Evolutionary conservation across 805 yeast genomes (phyloP).

Genomic region (Brettanomyces bruxellensis): DNA sequence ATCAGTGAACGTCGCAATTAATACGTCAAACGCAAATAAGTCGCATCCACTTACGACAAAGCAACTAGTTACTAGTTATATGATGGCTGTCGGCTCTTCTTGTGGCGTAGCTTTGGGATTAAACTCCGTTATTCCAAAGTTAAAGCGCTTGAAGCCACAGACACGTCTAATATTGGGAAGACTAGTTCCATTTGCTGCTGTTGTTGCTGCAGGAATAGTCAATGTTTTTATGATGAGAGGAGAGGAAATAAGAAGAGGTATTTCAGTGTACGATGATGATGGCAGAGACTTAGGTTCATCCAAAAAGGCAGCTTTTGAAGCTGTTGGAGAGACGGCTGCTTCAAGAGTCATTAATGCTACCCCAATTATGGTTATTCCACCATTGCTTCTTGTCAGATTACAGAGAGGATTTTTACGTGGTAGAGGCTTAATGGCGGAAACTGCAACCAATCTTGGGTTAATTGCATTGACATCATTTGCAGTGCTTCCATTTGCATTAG

Average conservation of each 20-base stretch:
- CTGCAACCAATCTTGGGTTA: conserved; percentile 72
- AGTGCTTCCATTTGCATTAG: conserved; percentile 91
- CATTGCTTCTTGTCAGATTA: conserved; percentile 68
- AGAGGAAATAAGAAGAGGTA: conserved; percentile 85
- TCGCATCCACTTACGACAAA: conserved; percentile 78
- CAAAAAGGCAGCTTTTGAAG: conserved; percentile 78
- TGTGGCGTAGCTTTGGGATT: conserved; percentile 94
- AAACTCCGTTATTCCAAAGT: conserved; percentile 81
- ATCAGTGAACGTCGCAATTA: conserved; percentile 92
- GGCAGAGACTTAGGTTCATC: conserved; percentile 67
- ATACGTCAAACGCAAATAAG: conserved; percentile 92
- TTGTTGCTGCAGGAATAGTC: conserved; percentile 92
- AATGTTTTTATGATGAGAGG: conserved; percentile 96
- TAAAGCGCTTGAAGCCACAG: conserved; percentile 59
- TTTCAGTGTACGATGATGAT: conserved; percentile 54
- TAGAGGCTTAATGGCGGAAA: conserved; percentile 56
- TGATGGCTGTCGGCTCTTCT: conserved; percentile 86
- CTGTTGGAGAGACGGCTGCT: conserved; percentile 96
- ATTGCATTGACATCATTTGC: conserved; percentile 78
- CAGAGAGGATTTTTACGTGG: conserved; percentile 66
- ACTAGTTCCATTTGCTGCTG: conserved; percentile 97
- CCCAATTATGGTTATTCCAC: conserved; percentile 96
- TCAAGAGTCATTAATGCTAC: conserved; percentile 94
- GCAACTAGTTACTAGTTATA: conserved; percentile 72
- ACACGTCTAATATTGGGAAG: conserved; percentile 71